A percentile compares a stretch with the other conserved stretches of the same genome.
Evolutionary conservation across 129 eudicot species (phyloP).

Genomic region (Scalesia atractyloides): DNA sequence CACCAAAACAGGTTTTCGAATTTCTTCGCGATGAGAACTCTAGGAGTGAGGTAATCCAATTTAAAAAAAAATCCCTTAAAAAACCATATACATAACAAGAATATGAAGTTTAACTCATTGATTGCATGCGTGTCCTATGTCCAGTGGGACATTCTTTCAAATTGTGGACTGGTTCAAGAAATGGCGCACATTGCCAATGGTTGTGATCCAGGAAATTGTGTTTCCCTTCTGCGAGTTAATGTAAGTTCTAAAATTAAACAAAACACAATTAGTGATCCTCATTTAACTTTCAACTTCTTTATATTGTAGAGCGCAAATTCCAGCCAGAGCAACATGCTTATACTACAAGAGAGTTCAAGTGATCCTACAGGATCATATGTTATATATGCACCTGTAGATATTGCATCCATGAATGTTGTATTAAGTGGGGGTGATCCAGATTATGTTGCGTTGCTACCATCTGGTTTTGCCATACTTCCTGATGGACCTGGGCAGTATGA

Average conservation of each 20-base stretch:
- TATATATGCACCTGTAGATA: conserved; percentile 94
- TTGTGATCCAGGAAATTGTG: conserved; percentile 92
- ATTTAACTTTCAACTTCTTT: conserved; percentile 15
- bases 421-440: conserved; percentile 93
- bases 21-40: conserved; percentile 85
- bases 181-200: conserved; percentile 98
- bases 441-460: conserved; percentile 85
- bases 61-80: neutral
- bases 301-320: conserved; percentile 77
- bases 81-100: neutral
- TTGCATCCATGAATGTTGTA: conserved; percentile 84
- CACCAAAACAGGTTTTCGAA: conserved; percentile 76
- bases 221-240: conserved; percentile 84
- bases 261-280: neutral
- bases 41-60: conserved; percentile 72
- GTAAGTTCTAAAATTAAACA: conserved; percentile 45
- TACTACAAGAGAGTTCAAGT: conserved; percentile 89
- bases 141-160: conserved; percentile 98
- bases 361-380: conserved; percentile 89
- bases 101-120: neutral
- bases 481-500: conserved; percentile 63
- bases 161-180: conserved; percentile 93
- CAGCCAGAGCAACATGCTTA: conserved; percentile 96
- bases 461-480: conserved; percentile 95
- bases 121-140: neutral